Base-by-base conservation (phyloP, 768 basidiomycete species). In the Galerina marginata region DNA sequence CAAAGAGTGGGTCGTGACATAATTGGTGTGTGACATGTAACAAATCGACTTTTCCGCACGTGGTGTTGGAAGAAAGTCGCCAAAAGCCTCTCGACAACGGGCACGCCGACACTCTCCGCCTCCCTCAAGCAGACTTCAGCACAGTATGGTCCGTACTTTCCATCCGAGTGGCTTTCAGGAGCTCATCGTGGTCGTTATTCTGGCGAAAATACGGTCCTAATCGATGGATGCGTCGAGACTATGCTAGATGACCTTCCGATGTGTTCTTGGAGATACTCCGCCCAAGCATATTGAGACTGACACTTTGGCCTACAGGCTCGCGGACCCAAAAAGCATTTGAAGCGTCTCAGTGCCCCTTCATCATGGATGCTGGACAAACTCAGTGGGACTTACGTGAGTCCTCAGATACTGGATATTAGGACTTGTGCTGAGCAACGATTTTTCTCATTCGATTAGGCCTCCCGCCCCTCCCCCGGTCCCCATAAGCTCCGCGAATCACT, bases 291-390 rank as follows among this genome's bases (percentile, higher is more conserved):
- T 54, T 53, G 63, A 65, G 60, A 63, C 77, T 77, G 60, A 76
- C 65, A 10, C 43, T 54, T 56, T 54, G 26, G 47, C 67, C 67
- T 67, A 20, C 67, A 97, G 96, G 95, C 87, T 74, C 91, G 96
- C 78, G 96, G 96, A 89, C 96, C 96, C 65, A 97, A 93, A 91
- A 97, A 97, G 81, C 96, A 98, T 76, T 87, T 98, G 83, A 98
- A 98, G 87, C 92, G 96, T 74, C 87, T 99, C 61, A 89, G 90
- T 67, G 97, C 97, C 63, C 97, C 97, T 65, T 96, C 95, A 48
- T 91, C 94, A 83, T 99, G 97, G 97, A 98, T 99, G 96, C 86
- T 99, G 65, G 95, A 99, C 86, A 99, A 99, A 83, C 80, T 99
- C 71, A 89, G 92, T 79, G 94, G 94, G 61, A 95, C 94, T 67